Evolutionary conservation across 257 asterid genomes (phyloP), one percentile per base, ranked within the genome.

Genomic region (Solanum sejunctum): DNA sequence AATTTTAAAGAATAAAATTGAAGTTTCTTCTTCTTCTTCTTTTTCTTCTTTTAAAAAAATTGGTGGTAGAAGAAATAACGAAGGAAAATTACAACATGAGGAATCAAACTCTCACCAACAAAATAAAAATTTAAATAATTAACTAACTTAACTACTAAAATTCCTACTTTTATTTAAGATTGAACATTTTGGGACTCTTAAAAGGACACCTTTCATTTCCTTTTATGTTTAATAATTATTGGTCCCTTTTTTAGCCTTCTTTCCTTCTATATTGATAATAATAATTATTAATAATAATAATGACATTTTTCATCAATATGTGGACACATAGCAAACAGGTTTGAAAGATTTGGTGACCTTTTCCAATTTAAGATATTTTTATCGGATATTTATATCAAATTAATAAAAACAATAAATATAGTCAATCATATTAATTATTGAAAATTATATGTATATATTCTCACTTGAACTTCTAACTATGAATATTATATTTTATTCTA

Each of bases 261-360:
- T 49, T 49, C 82, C 45, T 15, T 75, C 55, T 21, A 28, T 21
- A 73, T 21, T 47, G 1, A 41, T 70, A 26, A 51, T 10, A 49
- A 61, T 28, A 28, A 2, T 28, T 12, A 73, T 21, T 47, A 2
- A 18, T 70, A 26, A 51, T 36, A 47, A 73, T 77, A 77, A 1
- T 77, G 10, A 15, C n/a, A 21, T 21, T 51, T 77, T 77, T 77
- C 82, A 77, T 77, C 2, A 52, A 77, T 9, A 26, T 52, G 64
- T 77, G 26, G 82, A 26, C 82, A 51, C 82, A 77, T 26, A 28
- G 3, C 26, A 17, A 52, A 77, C 10, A 23, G 51, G 45, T 51
- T 77, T 21, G 63, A 77, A 77, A 28, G 26, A 51, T 51, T 77
- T 77, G 47, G 63, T 51, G 45, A 51, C 63, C 2, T 77, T 67